Evolutionary conservation across 768 basidiomycete species (phyloP), one percentile per base, ranked within the genome.

Genomic region (Tulasnella sp.): DNA sequence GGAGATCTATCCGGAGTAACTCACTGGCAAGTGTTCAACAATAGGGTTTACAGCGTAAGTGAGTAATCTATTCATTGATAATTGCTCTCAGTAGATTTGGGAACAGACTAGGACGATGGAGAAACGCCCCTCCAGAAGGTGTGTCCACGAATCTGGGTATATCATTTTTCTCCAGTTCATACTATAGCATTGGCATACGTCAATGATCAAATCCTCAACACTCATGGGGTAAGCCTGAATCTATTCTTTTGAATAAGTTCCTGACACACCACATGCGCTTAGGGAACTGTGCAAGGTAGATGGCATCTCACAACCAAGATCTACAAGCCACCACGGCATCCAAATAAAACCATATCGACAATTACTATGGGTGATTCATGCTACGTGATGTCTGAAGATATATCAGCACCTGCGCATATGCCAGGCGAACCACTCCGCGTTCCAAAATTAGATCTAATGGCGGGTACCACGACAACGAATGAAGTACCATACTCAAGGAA

Each of bases 31-130:
- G n/a, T n/a, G n/a, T n/a, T n/a, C n/a, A n/a, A n/a, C n/a, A n/a
- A n/a, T n/a, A n/a, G n/a, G n/a, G n/a, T n/a, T n/a, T n/a, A n/a
- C n/a, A n/a, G n/a, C n/a, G n/a, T n/a, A n/a, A n/a, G n/a, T n/a
- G n/a, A n/a, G n/a, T n/a, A n/a, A n/a, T n/a, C n/a, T n/a, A n/a
- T n/a, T n/a, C n/a, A n/a, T n/a, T n/a, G n/a, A n/a, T n/a, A n/a
- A n/a, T n/a, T n/a, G n/a, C n/a, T n/a, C n/a, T n/a, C n/a, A n/a
- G n/a, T n/a, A n/a, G n/a, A n/a, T n/a, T n/a, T n/a, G n/a, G n/a
- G n/a, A n/a, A 27, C 25, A 51, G 48, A 22, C 48, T 51, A 6
- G 48, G 37, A 16, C 37, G 48, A 29, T 51, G 48, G 48, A 51
- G 34, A 19, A 41, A 51, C 25, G 48, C 48, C 4, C 39, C 40